Conservation (phyloP, 352 stramenopile genomes). For the Thraustochytrium sp. region DNA sequence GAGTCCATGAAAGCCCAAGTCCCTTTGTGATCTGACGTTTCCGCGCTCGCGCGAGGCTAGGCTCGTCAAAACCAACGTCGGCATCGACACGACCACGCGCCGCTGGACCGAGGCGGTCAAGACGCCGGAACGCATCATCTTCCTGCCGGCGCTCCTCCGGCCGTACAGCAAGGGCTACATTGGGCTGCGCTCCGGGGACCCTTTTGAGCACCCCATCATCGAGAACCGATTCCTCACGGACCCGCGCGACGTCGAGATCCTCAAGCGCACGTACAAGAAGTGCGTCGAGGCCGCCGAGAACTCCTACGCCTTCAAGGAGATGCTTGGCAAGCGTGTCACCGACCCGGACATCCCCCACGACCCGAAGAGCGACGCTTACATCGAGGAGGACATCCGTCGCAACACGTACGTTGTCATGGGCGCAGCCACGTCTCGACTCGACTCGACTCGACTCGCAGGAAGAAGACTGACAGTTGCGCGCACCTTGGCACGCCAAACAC, state of each 20-base stretch:
- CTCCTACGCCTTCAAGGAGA: neutral
- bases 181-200: neutral
- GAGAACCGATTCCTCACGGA: constrained; percentile 15
- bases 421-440: too few relatives aligned
- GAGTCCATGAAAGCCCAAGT: neutral
- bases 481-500: constrained; percentile 44
- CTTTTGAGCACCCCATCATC: constrained; percentile 4
- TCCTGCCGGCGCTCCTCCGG: constrained; percentile 14
- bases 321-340: neutral
- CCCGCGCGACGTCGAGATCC: neutral
- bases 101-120: neutral
- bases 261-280: neutral
- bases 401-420: too few relatives aligned
- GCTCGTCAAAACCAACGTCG: constrained; percentile 16
- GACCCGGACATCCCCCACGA: neutral
- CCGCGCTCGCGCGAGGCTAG: too few relatives aligned
- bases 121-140: neutral
- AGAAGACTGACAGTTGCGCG: too few relatives aligned
- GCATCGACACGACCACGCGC: neutral
- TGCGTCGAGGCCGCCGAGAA: constrained; percentile 26
- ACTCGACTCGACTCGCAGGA: too few relatives aligned
- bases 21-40: neutral
- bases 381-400: neutral
- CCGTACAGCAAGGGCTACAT: constrained; percentile 9
- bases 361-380: constrained; percentile 6